A percentile compares a stretch with the other conserved stretches of the same genome.
Conservation (phyloP, 331 rosid species). For the Cydonia oblonga region DNA sequence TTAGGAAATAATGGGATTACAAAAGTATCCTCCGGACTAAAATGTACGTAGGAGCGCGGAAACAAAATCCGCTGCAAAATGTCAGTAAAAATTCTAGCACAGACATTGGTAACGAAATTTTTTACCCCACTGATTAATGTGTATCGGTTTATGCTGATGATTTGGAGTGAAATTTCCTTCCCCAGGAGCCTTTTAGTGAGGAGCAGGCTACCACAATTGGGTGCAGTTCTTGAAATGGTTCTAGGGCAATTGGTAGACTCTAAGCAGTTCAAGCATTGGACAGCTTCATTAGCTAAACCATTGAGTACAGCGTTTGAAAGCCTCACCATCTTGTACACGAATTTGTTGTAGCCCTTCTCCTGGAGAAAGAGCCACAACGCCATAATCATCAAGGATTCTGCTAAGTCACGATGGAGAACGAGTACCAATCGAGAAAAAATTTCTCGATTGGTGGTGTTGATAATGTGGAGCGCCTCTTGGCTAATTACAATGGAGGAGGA, state of each 20-base stretch:
- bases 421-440: slow-evolving; percentile 26
- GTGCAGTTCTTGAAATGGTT: background rate
- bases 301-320: slow-evolving; percentile 1
- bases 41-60: background rate
- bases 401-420: slow-evolving; percentile 2
- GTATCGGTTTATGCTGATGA: slow-evolving; percentile 22
- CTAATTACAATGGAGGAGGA: background rate
- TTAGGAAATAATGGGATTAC: slow-evolving; percentile 45
- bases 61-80: slow-evolving; percentile 24
- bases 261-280: slow-evolving; percentile 23
- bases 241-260: background rate
- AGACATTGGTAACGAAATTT: slow-evolving; percentile 21
- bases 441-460: slow-evolving; percentile 31
- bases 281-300: slow-evolving; percentile 35
- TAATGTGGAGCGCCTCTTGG: slow-evolving; percentile 10
- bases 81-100: slow-evolving; percentile 42
- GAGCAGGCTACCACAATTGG: background rate
- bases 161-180: slow-evolving; percentile 19
- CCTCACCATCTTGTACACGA: slow-evolving; percentile 9
- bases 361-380: slow-evolving; percentile 63
- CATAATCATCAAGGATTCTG: slow-evolving; percentile 34
- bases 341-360: slow-evolving; percentile 5
- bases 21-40: background rate
- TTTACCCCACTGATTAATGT: slow-evolving; percentile 32
- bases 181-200: slow-evolving; percentile 22